These are phyloP conservation scores for Viola pubescens DNA, from an alignment of 441 rosid genomes.

Conservation along the genomic window DNA sequence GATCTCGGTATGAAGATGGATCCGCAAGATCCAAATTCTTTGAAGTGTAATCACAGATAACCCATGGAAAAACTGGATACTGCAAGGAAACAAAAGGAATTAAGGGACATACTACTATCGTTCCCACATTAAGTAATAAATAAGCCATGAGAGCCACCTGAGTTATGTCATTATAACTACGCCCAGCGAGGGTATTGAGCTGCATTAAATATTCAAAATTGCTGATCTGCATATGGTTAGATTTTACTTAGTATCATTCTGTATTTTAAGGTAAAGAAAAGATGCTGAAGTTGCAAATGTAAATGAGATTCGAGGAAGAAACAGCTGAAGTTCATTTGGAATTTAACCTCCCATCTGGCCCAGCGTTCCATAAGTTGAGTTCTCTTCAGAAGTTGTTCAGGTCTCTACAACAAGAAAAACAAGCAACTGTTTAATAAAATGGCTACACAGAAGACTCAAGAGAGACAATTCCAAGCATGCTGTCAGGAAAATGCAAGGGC, in stretches of 20 bases:
- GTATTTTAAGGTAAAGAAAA: constrained; percentile 9
- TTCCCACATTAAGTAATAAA: constrained; percentile 1
- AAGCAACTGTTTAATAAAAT: no score
- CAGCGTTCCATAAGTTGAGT: constrained; percentile 98
- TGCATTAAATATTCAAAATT: constrained; percentile 98
- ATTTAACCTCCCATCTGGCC: constrained; percentile 98
- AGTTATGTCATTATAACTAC: constrained; percentile 98
- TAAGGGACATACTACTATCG: constrained; percentile 14
- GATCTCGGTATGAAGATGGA: constrained; percentile 90
- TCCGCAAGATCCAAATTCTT: constrained; percentile 72
- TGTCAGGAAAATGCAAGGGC: no score
- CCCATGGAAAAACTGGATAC: constrained; percentile 99
- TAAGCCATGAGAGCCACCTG: constrained; percentile 46
- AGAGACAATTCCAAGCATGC: no score
- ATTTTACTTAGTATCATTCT: constrained; percentile 10
- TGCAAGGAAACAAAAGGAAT: constrained; percentile 35
- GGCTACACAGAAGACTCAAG: no score
- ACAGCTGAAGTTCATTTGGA: constrained; percentile 13
- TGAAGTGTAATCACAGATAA: constrained; percentile 82
- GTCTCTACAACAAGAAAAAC: constrained; percentile 49
- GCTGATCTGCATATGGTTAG: constrained; percentile 74
- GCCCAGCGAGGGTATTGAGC: constrained; percentile 97
- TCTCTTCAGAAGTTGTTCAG: constrained; percentile 94
- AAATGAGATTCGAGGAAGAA: constrained; percentile 10
- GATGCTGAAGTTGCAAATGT: background rate